A percentile compares a stretch with the other conserved stretches of the same genome.
Evolutionary conservation across 2,329 filamentous ascomycete genomes (phyloP).

Genomic region (Biscogniauxia sp.): DNA sequence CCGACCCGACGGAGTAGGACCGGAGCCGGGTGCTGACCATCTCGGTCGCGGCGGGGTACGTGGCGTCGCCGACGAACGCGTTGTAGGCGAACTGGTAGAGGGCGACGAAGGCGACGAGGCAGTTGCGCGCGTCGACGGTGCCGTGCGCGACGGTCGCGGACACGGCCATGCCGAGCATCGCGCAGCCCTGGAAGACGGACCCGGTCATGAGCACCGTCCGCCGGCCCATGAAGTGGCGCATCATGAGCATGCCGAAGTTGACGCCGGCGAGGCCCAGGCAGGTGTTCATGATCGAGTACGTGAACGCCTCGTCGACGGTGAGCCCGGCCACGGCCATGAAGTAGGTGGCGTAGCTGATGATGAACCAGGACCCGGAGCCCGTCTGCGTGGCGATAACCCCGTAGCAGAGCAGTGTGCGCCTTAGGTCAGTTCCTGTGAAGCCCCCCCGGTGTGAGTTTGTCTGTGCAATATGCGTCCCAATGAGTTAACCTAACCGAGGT

Average conservation of each 20-base stretch:
- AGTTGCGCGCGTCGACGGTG: conserved; percentile 30
- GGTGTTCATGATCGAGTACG: conserved; percentile 48
- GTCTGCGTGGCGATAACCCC: conserved; percentile 45
- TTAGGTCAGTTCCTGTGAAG: conserved; percentile 40
- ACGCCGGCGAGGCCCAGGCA: conserved; percentile 48
- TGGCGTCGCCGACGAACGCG: conserved; percentile 39
- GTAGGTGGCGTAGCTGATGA: conserved; percentile 50
- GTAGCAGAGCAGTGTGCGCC: conserved; percentile 49
- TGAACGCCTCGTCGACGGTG: conserved; percentile 42
- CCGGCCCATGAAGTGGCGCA: conserved; percentile 45
- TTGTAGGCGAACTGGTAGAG: conserved; percentile 38
- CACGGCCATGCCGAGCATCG: conserved; percentile 43
- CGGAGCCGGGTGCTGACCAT: conserved; percentile 43
- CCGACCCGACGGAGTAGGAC: conserved; percentile 47
- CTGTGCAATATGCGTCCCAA: neutral
- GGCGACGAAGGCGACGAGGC: conserved; percentile 35
- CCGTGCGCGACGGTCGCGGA: conserved; percentile 27
- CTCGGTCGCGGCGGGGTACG: conserved; percentile 43
- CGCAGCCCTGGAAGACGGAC: conserved; percentile 40
- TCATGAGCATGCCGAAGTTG: conserved; percentile 47
- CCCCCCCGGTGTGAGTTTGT: neutral
- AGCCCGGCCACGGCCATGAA: conserved; percentile 44
- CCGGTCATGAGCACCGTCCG: conserved; percentile 47
- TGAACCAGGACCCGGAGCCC: conserved; percentile 46
- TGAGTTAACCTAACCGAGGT: neutral